These are phyloP conservation scores for Eucalyptus globulus DNA, from an alignment of 345 rosid genomes.

Conservation along the genomic window DNA sequence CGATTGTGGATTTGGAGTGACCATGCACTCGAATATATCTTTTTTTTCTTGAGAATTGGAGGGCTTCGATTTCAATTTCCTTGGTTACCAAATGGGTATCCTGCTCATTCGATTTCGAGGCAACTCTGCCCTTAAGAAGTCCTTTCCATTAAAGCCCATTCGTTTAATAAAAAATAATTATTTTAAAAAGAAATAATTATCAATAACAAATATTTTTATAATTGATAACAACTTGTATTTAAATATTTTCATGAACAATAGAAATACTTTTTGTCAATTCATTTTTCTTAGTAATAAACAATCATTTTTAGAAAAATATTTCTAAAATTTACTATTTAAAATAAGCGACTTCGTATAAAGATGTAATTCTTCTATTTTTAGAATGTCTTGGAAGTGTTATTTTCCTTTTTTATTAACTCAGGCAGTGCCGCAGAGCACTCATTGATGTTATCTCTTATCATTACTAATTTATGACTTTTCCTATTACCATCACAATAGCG, in stretches of 20 bases:
- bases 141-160: not conserved
- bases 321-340: too few relatives aligned
- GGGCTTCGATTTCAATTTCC: not conserved
- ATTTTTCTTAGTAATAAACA: too few relatives aligned
- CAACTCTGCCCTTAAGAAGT: not conserved
- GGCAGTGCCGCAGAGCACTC: rapidly evolving
- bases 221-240: too few relatives aligned
- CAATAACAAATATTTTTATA: too few relatives aligned
- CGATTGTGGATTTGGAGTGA: not conserved
- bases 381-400: not conserved
- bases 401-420: too few relatives aligned
- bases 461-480: not conserved
- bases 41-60: not conserved
- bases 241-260: too few relatives aligned
- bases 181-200: not conserved
- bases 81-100: not conserved
- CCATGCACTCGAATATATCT: not conserved
- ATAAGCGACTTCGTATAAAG: not conserved
- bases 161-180: not conserved
- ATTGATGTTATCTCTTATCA: not conserved
- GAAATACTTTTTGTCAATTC: too few relatives aligned
- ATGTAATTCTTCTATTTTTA: not conserved
- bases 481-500: not conserved
- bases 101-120: not conserved
- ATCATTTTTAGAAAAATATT: too few relatives aligned